Evolutionary conservation across 2,329 filamentous ascomycete genomes (phyloP), one percentile per base, ranked within the genome.

Genomic region (Cladosporium colombiae): DNA sequence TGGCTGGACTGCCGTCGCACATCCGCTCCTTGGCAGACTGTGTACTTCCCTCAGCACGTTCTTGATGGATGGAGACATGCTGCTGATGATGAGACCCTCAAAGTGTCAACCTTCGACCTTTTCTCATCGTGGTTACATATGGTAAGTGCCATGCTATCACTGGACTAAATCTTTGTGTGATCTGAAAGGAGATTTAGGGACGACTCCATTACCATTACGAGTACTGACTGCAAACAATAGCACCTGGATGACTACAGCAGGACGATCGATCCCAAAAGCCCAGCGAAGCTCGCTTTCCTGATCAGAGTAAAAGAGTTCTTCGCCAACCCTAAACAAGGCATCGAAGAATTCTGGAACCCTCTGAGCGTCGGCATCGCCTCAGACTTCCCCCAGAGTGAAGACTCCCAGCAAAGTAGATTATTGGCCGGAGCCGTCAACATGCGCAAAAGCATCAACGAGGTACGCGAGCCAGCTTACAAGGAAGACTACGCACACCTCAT

Each of bases 121-220:
- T 61, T 61, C 44, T 29, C 58, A 11, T 50, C 58, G 7, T 61
- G 58, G 58, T 14, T 61, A 13, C 58, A 61, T 35, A 61, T 61
- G 58, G 58, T 61, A 29, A 52, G 58, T 23, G 23, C 4, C 27
- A 31, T 18, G 3, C n/a, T 4, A 5, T 8, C 40, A 46, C 40
- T 11, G 8, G 13, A 0, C 13, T 13, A 8, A 5, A 5, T 5
- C 6, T 2, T 1, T 46, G 40, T 21, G 8, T 46, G 40, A n/a
- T 4, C n/a, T 5, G 10, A 8, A 46, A 46, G n/a, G 18, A 44
- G 18, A 3, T 3, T 44, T 10, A 7, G n/a, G 37, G 18, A 21
- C 18, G 7, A 8, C 0, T 21, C 6, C 10, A 10, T 10, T 10
- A 44, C 37, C 18, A 2, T 21, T 10, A n/a, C 37, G 8, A n/a